Base-by-base conservation (phyloP, 345 rosid genomes). In the Microcos paniculata region DNA sequence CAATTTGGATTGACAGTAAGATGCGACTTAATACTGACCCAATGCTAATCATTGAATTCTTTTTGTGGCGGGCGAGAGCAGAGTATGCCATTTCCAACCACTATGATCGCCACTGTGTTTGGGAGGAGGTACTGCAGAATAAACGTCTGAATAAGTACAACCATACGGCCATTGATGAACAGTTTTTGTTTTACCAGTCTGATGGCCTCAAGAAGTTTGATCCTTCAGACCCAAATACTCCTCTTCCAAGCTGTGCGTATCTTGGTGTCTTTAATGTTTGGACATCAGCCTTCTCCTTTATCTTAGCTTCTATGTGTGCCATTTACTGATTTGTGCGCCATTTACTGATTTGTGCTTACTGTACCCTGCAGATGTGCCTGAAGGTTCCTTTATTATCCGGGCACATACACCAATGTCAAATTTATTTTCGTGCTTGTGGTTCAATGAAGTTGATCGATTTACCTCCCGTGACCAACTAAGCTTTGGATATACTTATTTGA, bases 381-480 rank as follows among this genome's bases (percentile, higher is more conserved):
- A 96, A 87, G 99, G 98, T 75, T 93, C 98, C 38, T 92, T 96
- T 76, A 96, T 93, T 55, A 81, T 93, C 61, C 86, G 91, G 56
- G 98, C 96, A 35, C 98, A 91, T 79, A 96, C 97, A 46, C 90
- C 97, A 59, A 93, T 93, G 97, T 93, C 99, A 59, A 96, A 96
- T 80, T 86, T 96, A 69, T 93, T 96, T 85, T 79, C 99, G 2
- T 96, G 99, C 62, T 88, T 89, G 63, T 93, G 99, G 99, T 96
- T 93, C 81, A 93, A 92, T 74, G 97, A 96, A 84, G 96, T 96
- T 74, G 87, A 90, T 82, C 92, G 93, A 65, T 93, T 93, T 80
- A 96, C 98, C 2, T 90, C 99, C 0, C 90, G 95, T 56, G 98
- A 93, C 85, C 98, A 96, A 55, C 81, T 96, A 82, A 96, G 98